Evolutionary conservation across 345 rosid genomes (phyloP).

Genomic region (Aethionema arabicum): DNA sequence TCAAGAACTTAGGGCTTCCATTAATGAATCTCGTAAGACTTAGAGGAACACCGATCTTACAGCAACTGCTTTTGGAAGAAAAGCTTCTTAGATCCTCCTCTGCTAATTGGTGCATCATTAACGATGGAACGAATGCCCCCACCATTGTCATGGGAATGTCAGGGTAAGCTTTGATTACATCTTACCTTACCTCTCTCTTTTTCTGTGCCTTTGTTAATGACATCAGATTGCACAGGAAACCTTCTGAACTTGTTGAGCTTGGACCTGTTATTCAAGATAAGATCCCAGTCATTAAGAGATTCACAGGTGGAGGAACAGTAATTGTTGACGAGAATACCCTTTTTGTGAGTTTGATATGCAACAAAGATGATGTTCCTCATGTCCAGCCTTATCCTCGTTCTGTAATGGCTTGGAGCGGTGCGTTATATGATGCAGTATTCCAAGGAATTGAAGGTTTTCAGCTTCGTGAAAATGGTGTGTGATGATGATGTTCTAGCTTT

Average conservation of each 20-base stretch:
- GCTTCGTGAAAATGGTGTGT: slow-evolving; percentile 78
- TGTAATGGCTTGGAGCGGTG: slow-evolving; percentile 79
- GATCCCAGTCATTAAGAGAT: slow-evolving; percentile 74
- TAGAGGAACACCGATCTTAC: slow-evolving; percentile 61
- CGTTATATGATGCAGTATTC: slow-evolving; percentile 57
- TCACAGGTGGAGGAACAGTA: slow-evolving; percentile 94
- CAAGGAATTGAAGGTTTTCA: slow-evolving; percentile 54
- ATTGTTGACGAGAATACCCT: slow-evolving; percentile 64
- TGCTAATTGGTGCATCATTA: slow-evolving; percentile 75
- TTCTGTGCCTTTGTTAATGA: too few relatives aligned
- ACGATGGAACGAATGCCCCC: slow-evolving; percentile 71
- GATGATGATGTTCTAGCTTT: background rate
- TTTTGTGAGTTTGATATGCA: slow-evolving; percentile 80
- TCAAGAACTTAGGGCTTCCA: slow-evolving; percentile 51
- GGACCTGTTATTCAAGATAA: slow-evolving; percentile 52
- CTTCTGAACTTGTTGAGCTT: slow-evolving; percentile 69
- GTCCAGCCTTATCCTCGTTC: slow-evolving; percentile 84
- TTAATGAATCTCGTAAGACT: slow-evolving; percentile 65
- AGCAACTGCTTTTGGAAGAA: slow-evolving; percentile 73
- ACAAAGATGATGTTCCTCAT: slow-evolving; percentile 58
- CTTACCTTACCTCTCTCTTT: too few relatives aligned
- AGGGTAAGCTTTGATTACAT: slow-evolving; percentile 45
- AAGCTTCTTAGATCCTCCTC: slow-evolving; percentile 60
- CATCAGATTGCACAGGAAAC: slow-evolving; percentile 46
- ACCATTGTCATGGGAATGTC: slow-evolving; percentile 85